A percentile compares a stretch with the other conserved stretches of the same genome.
These are phyloP conservation scores for Ceratobasidium sp. DNA, from an alignment of 1,284 basidiomycete genomes.

Conservation along the genomic window DNA sequence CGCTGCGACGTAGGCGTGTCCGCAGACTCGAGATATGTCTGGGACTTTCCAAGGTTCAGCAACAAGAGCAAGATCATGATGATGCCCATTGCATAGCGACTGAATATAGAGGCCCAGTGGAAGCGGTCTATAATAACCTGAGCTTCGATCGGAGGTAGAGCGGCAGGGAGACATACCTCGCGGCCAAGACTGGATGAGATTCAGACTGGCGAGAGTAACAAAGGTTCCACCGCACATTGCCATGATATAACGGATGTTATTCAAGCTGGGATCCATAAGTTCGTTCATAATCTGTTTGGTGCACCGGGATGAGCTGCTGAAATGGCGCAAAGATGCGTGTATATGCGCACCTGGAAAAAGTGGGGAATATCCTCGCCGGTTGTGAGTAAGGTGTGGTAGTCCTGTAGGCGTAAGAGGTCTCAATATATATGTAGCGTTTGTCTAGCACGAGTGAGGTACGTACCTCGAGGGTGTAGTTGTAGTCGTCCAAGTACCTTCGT, in stretches of 20 bases:
- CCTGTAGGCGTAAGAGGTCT: background rate
- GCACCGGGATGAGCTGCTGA: background rate
- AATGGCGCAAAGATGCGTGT: background rate
- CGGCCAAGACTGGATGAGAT: slow-evolving; percentile 41
- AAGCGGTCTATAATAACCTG: slow-evolving; percentile 18
- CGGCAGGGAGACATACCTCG: background rate
- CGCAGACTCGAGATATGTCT: background rate
- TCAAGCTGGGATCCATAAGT: background rate
- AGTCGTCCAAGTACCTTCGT: background rate
- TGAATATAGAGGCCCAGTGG: slow-evolving; percentile 35
- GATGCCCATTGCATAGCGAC: slow-evolving; percentile 23
- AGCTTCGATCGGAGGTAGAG: too few relatives aligned
- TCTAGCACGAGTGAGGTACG: background rate
- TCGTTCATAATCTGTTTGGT: background rate
- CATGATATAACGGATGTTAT: slow-evolving; percentile 36
- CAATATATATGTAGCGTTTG: background rate
- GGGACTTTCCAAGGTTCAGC: slow-evolving; percentile 23
- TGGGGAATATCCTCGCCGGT: background rate
- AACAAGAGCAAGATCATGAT: slow-evolving; percentile 14
- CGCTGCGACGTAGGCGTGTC: background rate
- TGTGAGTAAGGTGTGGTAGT: background rate
- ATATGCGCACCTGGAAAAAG: background rate
- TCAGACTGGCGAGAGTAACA: slow-evolving; percentile 24
- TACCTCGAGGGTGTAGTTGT: slow-evolving; percentile 16
- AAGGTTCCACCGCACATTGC: slow-evolving; percentile 30